phyloP scores from a whole-genome alignment of 2,329 filamentous ascomycete genomes.

The Pseudocercospora pini-densiflorae region DNA sequence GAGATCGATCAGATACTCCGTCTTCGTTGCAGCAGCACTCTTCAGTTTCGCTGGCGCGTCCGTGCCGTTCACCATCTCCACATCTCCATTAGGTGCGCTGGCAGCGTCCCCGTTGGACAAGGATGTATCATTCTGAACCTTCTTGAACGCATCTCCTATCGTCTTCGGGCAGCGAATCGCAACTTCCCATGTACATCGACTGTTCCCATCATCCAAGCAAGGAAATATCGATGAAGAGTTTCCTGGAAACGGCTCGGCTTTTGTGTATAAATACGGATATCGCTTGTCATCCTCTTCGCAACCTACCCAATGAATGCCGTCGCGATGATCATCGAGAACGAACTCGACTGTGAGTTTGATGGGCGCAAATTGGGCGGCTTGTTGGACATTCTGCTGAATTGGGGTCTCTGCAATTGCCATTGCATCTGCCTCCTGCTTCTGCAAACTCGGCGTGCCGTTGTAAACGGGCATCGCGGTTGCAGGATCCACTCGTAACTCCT shows the following conservation, averaged over 20 bases:
- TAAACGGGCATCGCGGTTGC: slow-evolving; percentile 37
- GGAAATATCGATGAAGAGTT: slow-evolving; percentile 87
- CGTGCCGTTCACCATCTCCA: slow-evolving; percentile 47
- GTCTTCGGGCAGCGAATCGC: slow-evolving; percentile 85
- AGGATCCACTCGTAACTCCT: slow-evolving; percentile 59
- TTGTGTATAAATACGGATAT: slow-evolving; percentile 91
- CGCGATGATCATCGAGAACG: slow-evolving; percentile 72
- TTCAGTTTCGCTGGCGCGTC: slow-evolving; percentile 20
- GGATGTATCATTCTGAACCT: slow-evolving; percentile 32
- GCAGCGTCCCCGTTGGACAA: slow-evolving; percentile 46
- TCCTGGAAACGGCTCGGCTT: slow-evolving; percentile 77
- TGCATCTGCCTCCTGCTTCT: slow-evolving; percentile 39
- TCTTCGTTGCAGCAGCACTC: slow-evolving; percentile 32
- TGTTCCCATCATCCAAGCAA: slow-evolving; percentile 83
- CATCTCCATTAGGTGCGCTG: slow-evolving; percentile 29
- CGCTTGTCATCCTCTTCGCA: slow-evolving; percentile 77
- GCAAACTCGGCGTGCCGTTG: slow-evolving; percentile 48
- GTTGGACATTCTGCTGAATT: slow-evolving; percentile 32
- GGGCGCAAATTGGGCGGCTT: slow-evolving; percentile 57
- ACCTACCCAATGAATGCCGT: slow-evolving; percentile 91
- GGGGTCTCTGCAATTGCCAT: slow-evolving; percentile 39
- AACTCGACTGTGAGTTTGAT: slow-evolving; percentile 76
- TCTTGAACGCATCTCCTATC: slow-evolving; percentile 72
- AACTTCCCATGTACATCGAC: slow-evolving; percentile 84
- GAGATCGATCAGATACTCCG: slow-evolving; percentile 50